phyloP scores from a whole-genome alignment of 164 flowering plant species.

The Saururus chinensis region DNA sequence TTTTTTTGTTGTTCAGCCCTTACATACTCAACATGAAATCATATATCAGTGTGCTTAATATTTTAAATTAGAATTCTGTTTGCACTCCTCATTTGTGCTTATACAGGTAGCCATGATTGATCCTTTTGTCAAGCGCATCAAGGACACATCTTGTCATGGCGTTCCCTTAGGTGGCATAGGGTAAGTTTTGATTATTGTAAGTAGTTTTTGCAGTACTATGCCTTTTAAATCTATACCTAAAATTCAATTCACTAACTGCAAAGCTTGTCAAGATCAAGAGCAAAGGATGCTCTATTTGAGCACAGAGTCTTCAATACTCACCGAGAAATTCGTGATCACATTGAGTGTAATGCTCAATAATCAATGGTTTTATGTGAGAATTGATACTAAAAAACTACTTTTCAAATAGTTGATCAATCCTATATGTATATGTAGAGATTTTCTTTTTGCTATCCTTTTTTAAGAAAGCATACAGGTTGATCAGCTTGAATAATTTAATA shows the following conservation, averaged over 20 bases:
- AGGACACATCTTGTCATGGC: slow-evolving; percentile 6
- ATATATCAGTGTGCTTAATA: neutral
- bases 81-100: neutral
- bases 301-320: too few relatives aligned
- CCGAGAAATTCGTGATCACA: too few relatives aligned
- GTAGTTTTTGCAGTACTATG: neutral
- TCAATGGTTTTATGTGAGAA: too few relatives aligned
- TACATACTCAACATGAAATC: neutral
- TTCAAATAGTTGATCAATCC: too few relatives aligned
- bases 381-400: too few relatives aligned
- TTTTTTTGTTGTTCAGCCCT: neutral
- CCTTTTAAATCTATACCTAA: neutral
- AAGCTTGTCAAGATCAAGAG: too few relatives aligned
- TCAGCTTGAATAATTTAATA: too few relatives aligned
- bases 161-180: slow-evolving; percentile 15
- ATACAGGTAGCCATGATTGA: slow-evolving; percentile 41
- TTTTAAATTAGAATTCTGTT: neutral
- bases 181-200: neutral
- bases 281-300: too few relatives aligned
- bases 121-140: slow-evolving; percentile 6
- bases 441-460: too few relatives aligned
- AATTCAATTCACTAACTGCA: neutral
- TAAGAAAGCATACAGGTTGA: too few relatives aligned
- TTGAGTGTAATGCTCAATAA: too few relatives aligned
- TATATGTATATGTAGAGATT: too few relatives aligned